A percentile compares a stretch with the other conserved stretches of the same genome.
Conservation (phyloP, 192 early-diverging fungal genomes). For the Polychytrium aggregatum region DNA sequence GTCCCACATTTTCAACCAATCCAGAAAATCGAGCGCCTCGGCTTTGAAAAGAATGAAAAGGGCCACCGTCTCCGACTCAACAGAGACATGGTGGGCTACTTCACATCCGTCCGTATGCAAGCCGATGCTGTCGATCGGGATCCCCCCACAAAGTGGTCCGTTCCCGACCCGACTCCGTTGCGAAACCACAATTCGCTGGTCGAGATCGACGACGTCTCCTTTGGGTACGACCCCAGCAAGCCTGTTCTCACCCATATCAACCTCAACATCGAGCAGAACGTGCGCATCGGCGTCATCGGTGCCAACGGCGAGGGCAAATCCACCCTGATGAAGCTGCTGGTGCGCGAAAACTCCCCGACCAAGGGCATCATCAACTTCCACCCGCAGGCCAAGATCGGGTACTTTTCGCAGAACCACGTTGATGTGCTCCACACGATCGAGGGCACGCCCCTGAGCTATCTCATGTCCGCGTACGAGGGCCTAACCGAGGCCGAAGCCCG, state of each 20-base stretch:
- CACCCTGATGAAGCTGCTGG: conserved; percentile 68
- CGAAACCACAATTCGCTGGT: conserved; percentile 58
- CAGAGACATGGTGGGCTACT: conserved; percentile 21
- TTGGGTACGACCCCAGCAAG: conserved; percentile 18
- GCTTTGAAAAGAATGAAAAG: conserved; percentile 33
- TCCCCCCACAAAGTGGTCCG: conserved; percentile 42
- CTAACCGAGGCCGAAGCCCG: no score
- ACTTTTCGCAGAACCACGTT: conserved; percentile 77
- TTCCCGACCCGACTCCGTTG: conserved; percentile 57
- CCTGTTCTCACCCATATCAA: conserved; percentile 53
- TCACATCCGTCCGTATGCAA: conserved; percentile 1
- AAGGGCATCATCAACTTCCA: conserved; percentile 52
- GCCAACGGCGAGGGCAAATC: conserved; percentile 62
- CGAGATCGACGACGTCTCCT: conserved; percentile 45
- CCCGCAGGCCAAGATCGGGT: conserved; percentile 58
- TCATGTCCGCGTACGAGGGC: no score
- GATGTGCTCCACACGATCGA: conserved; percentile 45
- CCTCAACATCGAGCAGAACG: conserved; percentile 54
- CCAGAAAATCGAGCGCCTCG: conserved; percentile 28
- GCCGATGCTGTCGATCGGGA: conserved; percentile 27
- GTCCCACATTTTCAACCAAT: no score
- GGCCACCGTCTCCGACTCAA: conserved; percentile 38
- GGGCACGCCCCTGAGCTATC: conserved; percentile 20
- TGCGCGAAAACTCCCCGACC: conserved; percentile 47
- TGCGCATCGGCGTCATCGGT: conserved; percentile 67